A percentile compares a stretch with the other conserved stretches of the same genome.
phyloP scores from a whole-genome alignment of 2,329 filamentous ascomycete species.

The Geosmithia putterillii region DNA sequence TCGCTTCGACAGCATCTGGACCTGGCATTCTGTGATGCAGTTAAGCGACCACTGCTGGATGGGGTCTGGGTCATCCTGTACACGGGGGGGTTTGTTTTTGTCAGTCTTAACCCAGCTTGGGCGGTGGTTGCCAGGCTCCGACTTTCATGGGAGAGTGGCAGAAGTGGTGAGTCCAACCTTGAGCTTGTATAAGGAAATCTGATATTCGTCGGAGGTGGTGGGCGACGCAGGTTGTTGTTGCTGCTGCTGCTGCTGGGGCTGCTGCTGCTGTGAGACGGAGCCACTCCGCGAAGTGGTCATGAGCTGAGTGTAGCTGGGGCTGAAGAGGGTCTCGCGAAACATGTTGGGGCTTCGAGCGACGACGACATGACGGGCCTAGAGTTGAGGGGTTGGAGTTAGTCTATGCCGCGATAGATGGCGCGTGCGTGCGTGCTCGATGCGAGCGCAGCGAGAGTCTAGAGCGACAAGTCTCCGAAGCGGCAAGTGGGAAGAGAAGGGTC shows the following conservation, averaged over 20 bases:
- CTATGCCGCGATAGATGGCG: no score
- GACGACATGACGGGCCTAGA: constrained; percentile 46
- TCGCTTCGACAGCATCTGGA: constrained; percentile 46
- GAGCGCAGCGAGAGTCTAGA: no score
- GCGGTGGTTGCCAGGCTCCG: no score
- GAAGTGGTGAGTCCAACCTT: constrained; percentile 35
- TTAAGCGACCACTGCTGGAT: constrained; percentile 39
- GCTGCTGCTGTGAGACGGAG: constrained; percentile 8
- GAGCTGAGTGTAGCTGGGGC: constrained; percentile 15
- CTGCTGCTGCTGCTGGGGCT: not conserved
- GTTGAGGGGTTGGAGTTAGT: no score
- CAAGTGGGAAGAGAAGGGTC: constrained; percentile 5
- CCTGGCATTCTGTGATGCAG: constrained; percentile 42
- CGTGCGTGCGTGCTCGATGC: no score
- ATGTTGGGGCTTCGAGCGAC: constrained; percentile 27
- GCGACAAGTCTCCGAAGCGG: no score
- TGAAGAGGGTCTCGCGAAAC: constrained; percentile 21
- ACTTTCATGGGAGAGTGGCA: not conserved
- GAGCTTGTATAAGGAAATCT: constrained; percentile 42
- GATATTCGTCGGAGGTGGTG: constrained; percentile 24
- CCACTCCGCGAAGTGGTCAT: constrained; percentile 1
- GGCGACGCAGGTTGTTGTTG: constrained; percentile 6
- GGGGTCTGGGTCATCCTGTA: constrained; percentile 34
- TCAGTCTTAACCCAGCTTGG: no score
- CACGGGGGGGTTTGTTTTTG: not conserved